A percentile compares a stretch with the other conserved stretches of the same genome.
Evolutionary conservation across 176 grass and related monocot genomes (phyloP).

Genomic region (Triticum turgidum): DNA sequence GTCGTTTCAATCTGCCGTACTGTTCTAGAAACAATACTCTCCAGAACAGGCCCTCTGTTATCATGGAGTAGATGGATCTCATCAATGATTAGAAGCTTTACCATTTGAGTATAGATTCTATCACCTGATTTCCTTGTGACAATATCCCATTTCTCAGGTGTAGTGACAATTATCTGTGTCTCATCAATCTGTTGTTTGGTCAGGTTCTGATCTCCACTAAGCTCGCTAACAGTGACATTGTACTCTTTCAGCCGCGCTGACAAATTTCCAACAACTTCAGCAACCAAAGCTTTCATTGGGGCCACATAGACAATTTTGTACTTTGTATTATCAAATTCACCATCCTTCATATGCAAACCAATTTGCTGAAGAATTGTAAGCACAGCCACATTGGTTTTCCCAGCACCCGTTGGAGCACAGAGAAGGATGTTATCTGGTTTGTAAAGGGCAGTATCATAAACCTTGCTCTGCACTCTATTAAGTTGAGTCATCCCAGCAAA

Average conservation of each 20-base stretch:
- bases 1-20: constrained; percentile 89
- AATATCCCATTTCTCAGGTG: constrained; percentile 98
- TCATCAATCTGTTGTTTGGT: constrained; percentile 90
- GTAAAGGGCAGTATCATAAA: constrained; percentile 83
- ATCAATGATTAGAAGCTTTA: constrained; percentile 92
- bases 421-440: constrained; percentile 80
- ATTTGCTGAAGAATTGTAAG: constrained; percentile 92
- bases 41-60: constrained; percentile 91
- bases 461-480: constrained; percentile 90
- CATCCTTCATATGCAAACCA: constrained; percentile 74
- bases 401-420: constrained; percentile 93
- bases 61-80: constrained; percentile 97
- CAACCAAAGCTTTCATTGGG: constrained; percentile 97
- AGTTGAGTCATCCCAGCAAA: constrained; percentile 85
- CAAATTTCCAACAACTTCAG: constrained; percentile 96
- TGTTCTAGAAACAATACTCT: constrained; percentile 94
- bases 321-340: constrained; percentile 59
- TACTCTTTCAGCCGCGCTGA: constrained; percentile 62
- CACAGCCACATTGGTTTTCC: constrained; percentile 93
- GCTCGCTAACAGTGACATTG: constrained; percentile 75
- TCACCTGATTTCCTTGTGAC: constrained; percentile 92
- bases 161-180: constrained; percentile 95
- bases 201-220: constrained; percentile 84
- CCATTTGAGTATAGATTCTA: constrained; percentile 88
- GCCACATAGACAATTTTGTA: constrained; percentile 99